Conservation (phyloP, 805 yeast genomes). For the Candida verbasci region DNA sequence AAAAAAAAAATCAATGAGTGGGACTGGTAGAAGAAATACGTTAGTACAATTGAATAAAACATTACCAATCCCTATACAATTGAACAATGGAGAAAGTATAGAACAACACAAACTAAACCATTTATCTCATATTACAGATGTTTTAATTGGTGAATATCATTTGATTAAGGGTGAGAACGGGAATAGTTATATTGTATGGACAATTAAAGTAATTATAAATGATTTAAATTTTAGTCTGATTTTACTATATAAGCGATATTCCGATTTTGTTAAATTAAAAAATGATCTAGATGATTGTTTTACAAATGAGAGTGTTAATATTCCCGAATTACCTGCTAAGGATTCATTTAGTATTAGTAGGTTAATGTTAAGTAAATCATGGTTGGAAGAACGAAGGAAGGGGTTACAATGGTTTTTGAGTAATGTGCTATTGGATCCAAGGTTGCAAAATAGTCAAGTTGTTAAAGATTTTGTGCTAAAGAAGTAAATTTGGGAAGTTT, state of each 20-base stretch:
- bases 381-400: conserved; percentile 52
- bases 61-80: conserved; percentile 36
- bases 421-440: conserved; percentile 49
- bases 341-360: conserved; percentile 37
- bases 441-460: conserved; percentile 30
- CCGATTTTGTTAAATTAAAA: conserved; percentile 55
- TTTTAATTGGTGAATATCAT: conserved; percentile 38
- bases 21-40: conserved; percentile 12
- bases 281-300: conserved; percentile 39
- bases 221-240: conserved; percentile 39
- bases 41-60: conserved; percentile 23
- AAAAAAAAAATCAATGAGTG: conserved; percentile 7
- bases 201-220: conserved; percentile 31
- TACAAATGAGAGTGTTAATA: conserved; percentile 25
- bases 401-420: conserved; percentile 60
- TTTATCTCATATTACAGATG: conserved; percentile 35
- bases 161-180: conserved; percentile 31
- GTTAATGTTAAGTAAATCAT: conserved; percentile 34
- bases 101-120: conserved; percentile 4
- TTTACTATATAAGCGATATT: conserved; percentile 54
- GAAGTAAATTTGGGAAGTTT: background rate
- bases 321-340: conserved; percentile 53
- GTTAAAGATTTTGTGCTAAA: conserved; percentile 37
- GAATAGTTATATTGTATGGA: conserved; percentile 34
- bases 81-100: conserved; percentile 19